phyloP scores from a whole-genome alignment of 116 monocot genomes.

The Posidonia oceanica region DNA sequence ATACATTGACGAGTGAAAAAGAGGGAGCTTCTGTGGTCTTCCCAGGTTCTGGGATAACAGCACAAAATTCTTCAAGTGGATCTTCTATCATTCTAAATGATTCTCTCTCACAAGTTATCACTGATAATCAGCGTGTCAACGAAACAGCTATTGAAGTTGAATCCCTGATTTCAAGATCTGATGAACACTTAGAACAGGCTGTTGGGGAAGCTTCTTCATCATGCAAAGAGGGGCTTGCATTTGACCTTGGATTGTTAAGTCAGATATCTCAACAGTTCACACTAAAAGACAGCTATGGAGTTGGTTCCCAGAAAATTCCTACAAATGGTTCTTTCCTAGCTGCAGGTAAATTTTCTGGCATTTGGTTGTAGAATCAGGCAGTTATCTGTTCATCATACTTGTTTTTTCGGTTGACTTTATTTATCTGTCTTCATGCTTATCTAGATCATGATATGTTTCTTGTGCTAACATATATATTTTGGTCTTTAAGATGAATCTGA shows the following conservation, averaged over 20 bases:
- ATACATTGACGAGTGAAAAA: neutral
- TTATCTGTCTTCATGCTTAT: neutral
- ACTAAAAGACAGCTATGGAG: slow-evolving; percentile 10
- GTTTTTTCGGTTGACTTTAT: neutral
- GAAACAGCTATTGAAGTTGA: neutral
- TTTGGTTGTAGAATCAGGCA: neutral
- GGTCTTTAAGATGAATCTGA: neutral
- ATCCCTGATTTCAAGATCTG: neutral
- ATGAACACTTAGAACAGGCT: neutral
- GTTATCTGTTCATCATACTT: neutral
- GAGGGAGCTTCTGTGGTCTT: neutral
- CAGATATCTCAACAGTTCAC: slow-evolving; percentile 11
- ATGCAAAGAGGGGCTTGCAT: neutral
- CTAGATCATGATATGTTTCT: neutral
- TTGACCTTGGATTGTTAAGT: slow-evolving; percentile 1
- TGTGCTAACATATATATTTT: neutral
- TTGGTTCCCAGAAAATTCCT: slow-evolving; percentile 4
- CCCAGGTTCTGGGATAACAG: neutral
- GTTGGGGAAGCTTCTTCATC: neutral
- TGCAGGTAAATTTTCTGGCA: slow-evolving; percentile 21
- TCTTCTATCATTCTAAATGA: neutral
- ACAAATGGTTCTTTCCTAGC: slow-evolving; percentile 8
- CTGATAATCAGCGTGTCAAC: neutral
- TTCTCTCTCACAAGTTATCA: neutral
- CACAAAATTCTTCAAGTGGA: neutral